Evolutionary conservation across 1,284 basidiomycete genomes (phyloP).

Genomic region (Naganishia albida): DNA sequence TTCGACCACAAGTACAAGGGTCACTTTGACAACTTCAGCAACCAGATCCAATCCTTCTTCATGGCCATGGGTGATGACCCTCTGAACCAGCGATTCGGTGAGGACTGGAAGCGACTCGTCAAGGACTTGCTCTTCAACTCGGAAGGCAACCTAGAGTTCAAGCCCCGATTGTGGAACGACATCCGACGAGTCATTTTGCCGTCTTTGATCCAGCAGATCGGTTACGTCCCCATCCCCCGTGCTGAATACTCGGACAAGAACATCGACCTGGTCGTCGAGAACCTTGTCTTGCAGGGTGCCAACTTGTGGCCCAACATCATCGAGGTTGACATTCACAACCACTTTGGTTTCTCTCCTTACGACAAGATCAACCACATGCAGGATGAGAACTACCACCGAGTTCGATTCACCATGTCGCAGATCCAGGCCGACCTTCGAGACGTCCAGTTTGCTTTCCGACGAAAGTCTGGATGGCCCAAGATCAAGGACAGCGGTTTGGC

Average conservation of each 20-base stretch:
- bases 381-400: constrained; percentile 67
- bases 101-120: constrained; percentile 80
- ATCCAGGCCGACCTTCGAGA: constrained; percentile 88
- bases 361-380: constrained; percentile 55
- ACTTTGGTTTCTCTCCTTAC: constrained; percentile 79
- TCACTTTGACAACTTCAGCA: constrained; percentile 80
- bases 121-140: constrained; percentile 72
- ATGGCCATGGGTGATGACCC: constrained; percentile 80
- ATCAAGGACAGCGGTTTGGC: constrained; percentile 86
- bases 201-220: constrained; percentile 70
- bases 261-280: constrained; percentile 89
- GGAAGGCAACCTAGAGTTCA: constrained; percentile 85
- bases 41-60: constrained; percentile 73
- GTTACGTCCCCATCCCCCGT: constrained; percentile 86
- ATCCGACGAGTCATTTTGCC: constrained; percentile 81
- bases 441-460: constrained; percentile 77
- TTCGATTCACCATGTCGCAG: constrained; percentile 73
- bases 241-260: constrained; percentile 86
- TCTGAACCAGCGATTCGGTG: constrained; percentile 74
- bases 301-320: constrained; percentile 65
- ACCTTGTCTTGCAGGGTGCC: constrained; percentile 80
- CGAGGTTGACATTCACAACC: constrained; percentile 78
- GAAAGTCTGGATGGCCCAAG: constrained; percentile 56
- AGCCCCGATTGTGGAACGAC: constrained; percentile 82
- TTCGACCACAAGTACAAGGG: constrained; percentile 80